Conservation (phyloP, 805 yeast genomes). For the Yarrowia divulgata region DNA sequence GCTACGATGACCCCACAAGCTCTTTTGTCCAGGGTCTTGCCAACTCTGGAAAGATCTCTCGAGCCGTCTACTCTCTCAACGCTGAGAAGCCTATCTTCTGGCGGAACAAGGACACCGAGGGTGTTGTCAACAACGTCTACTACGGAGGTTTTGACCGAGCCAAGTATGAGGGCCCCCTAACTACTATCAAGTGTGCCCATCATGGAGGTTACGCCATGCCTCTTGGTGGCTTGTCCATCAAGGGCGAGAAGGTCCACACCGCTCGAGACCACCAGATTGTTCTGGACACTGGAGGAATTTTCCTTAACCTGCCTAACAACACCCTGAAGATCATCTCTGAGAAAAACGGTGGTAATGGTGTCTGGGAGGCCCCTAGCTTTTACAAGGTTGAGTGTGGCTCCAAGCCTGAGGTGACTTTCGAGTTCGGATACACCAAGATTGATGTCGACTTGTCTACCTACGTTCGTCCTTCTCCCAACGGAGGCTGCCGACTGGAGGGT, state of each 20-base stretch:
- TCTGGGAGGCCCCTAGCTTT: background rate
- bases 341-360: background rate
- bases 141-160: constrained; percentile 8
- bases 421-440: constrained; percentile 2
- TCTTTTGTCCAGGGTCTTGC: constrained; percentile 3
- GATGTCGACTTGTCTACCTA: background rate
- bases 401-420: background rate
- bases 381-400: background rate
- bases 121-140: constrained; percentile 7
- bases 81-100: background rate
- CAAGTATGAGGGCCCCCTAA: constrained; percentile 12
- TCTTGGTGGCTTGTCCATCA: constrained; percentile 3
- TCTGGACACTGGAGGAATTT: constrained; percentile 3
- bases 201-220: constrained; percentile 20
- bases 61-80: constrained; percentile 10
- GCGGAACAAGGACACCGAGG: background rate
- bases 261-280: background rate
- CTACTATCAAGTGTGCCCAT: background rate
- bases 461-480: background rate
- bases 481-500: constrained; percentile 8
- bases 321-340: background rate
- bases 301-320: background rate
- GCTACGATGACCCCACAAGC: background rate
- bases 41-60: background rate
- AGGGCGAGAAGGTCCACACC: background rate